Evolutionary conservation across 495 filamentous ascomycete genomes (phyloP), one percentile per base, ranked within the genome.

Genomic region (Coniosporium apollinis): DNA sequence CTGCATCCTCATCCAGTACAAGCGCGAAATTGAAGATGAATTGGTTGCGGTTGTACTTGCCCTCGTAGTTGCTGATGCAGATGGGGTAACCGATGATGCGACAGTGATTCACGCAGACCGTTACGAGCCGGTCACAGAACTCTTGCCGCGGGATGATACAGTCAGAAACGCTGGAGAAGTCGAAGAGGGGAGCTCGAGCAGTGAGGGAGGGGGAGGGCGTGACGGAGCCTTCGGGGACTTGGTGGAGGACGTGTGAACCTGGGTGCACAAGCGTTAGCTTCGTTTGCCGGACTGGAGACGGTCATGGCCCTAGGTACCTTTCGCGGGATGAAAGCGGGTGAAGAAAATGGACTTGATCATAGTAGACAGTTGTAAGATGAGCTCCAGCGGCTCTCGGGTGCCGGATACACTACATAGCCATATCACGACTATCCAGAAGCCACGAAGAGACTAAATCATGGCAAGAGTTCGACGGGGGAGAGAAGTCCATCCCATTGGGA

Each of bases 341-440:
- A 86, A 94, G 63, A 96, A 97, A 39, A 96, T 92, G 39, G 82
- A 81, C 47, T 86, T 81, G 57, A 96, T 94, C 83, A 81, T 83
- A 20, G 36, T 32, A n/a, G n/a, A n/a, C n/a, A n/a, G n/a, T n/a
- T n/a, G n/a, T n/a, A n/a, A n/a, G n/a, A n/a, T n/a, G n/a, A n/a
- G n/a, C n/a, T n/a, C n/a, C n/a, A n/a, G n/a, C n/a, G n/a, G n/a
- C n/a, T n/a, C n/a, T n/a, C n/a, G n/a, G n/a, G n/a, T n/a, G n/a
- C n/a, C n/a, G n/a, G n/a, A n/a, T n/a, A n/a, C n/a, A n/a, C n/a
- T n/a, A n/a, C n/a, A n/a, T n/a, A n/a, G n/a, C n/a, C n/a, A n/a
- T n/a, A n/a, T n/a, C n/a, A n/a, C n/a, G n/a, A n/a, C n/a, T n/a
- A n/a, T n/a, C n/a, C n/a, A n/a, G n/a, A n/a, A n/a, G n/a, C n/a